A percentile compares a stretch with the other conserved stretches of the same genome.
phyloP scores from a whole-genome alignment of 225 moss, liverwort and hornwort genomes.

The Physcomitrium patens region DNA sequence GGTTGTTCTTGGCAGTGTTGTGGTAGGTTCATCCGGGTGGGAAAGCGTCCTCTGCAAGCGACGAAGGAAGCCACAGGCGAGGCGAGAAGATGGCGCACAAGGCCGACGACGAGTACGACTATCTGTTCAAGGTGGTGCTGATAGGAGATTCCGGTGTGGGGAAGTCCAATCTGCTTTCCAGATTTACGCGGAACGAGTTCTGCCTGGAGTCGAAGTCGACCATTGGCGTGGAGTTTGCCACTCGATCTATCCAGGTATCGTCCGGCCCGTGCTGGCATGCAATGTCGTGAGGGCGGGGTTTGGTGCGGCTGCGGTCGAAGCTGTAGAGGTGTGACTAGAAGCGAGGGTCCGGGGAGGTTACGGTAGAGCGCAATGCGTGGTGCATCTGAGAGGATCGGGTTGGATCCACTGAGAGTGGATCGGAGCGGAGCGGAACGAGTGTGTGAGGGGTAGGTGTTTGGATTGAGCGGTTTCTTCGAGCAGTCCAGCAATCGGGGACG shows the following conservation, averaged over 20 bases:
- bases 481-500: too few relatives aligned
- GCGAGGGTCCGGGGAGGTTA: background rate
- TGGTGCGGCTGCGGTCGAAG: background rate
- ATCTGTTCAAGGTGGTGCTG: conserved; percentile 42
- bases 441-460: too few relatives aligned
- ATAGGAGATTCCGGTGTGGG: conserved; percentile 38
- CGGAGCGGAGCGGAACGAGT: too few relatives aligned
- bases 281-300: background rate
- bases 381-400: too few relatives aligned
- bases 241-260: conserved; percentile 40
- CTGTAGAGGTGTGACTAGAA: background rate
- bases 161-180: conserved; percentile 30
- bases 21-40: conserved; percentile 13
- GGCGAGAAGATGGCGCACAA: conserved; percentile 36
- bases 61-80: background rate
- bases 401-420: too few relatives aligned
- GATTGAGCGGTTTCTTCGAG: too few relatives aligned
- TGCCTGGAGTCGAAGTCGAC: conserved; percentile 27
- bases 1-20: background rate
- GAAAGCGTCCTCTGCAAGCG: background rate
- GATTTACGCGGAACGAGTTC: conserved; percentile 25
- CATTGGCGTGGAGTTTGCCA: conserved; percentile 33
- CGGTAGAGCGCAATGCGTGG: too few relatives aligned
- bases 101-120: conserved; percentile 29
- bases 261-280: background rate